Conservation (phyloP, 208 protist species). For the Polymyxa betae region DNA sequence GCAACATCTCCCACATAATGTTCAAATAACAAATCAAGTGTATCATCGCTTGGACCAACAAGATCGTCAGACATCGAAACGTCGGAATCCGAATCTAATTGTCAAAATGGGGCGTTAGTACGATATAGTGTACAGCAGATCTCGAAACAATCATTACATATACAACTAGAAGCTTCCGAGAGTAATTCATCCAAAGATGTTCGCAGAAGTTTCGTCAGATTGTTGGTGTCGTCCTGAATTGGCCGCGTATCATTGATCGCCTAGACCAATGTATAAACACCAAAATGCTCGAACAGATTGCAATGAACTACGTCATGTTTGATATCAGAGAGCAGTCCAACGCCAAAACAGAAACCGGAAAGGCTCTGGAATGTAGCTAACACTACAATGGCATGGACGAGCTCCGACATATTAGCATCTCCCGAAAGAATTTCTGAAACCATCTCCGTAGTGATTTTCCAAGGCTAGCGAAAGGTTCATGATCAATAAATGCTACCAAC, state of each 20-base stretch:
- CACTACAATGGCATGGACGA: constrained; percentile 54
- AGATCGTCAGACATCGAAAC: too few species aligned
- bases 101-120: neutral
- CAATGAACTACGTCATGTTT: neutral
- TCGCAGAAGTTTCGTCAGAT: neutral
- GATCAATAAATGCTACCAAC: too few species aligned
- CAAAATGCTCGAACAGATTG: too few species aligned
- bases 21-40: too few species aligned
- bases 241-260: constrained; percentile 17
- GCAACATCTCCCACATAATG: too few species aligned
- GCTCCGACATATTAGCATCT: constrained; percentile 31
- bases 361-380: constrained; percentile 20
- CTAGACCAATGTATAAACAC: too few species aligned
- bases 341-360: neutral
- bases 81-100: neutral
- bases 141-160: neutral
- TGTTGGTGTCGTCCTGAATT: neutral
- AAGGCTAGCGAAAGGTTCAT: too few species aligned
- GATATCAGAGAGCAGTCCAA: neutral
- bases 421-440: neutral
- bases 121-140: neutral
- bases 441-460: too few species aligned
- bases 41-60: too few species aligned
- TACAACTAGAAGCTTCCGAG: neutral
- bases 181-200: neutral